Conservation (phyloP, 2,329 filamentous ascomycete species). For the Aureobasidium sp. region DNA sequence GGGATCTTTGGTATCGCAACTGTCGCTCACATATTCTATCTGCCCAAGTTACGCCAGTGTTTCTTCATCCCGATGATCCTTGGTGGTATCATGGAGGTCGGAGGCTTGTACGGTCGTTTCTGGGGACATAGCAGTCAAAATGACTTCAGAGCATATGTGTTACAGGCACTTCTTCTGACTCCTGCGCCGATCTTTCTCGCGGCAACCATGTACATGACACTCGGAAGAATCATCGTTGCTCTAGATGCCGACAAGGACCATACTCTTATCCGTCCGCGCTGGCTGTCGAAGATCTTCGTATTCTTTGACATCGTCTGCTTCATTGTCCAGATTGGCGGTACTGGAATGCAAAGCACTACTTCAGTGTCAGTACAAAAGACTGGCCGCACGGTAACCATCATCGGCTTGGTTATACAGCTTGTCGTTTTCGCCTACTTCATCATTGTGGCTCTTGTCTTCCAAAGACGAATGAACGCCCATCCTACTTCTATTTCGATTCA, state of each 20-base stretch:
- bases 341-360: constrained; percentile 26
- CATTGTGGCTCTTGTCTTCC: not conserved
- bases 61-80: constrained; percentile 34
- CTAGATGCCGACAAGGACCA: constrained; percentile 21
- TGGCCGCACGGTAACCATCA: constrained; percentile 1
- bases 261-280: constrained; percentile 38
- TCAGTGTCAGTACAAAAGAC: not conserved
- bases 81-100: constrained; percentile 35
- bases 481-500: not conserved
- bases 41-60: constrained; percentile 28
- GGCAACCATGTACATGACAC: constrained; percentile 42
- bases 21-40: constrained; percentile 26
- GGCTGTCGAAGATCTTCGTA: constrained; percentile 51
- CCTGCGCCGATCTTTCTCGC: constrained; percentile 42
- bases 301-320: constrained; percentile 49
- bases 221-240: constrained; percentile 33
- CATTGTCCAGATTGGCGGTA: constrained; percentile 38
- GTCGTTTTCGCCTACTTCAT: constrained; percentile 8
- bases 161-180: constrained; percentile 37
- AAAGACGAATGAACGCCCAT: not conserved
- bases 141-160: constrained; percentile 34
- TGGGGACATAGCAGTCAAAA: constrained; percentile 32
- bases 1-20: constrained; percentile 30
- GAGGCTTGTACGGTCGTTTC: constrained; percentile 36
- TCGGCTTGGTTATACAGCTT: not conserved